Evolutionary conservation across 2,329 filamentous ascomycete species (phyloP), one percentile per base, ranked within the genome.

Genomic region (Aspergillus jensenii): DNA sequence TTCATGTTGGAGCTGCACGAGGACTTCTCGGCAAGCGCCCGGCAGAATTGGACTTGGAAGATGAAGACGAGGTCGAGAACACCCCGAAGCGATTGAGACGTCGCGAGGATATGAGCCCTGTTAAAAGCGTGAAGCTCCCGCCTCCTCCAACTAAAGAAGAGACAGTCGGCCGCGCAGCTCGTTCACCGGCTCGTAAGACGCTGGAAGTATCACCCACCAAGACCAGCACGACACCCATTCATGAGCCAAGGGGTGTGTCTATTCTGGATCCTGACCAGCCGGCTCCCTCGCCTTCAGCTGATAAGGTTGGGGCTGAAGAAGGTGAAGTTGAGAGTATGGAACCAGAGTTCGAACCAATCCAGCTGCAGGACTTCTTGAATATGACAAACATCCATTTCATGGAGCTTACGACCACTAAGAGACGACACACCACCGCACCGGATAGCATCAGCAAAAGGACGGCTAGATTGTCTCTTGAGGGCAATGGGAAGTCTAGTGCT

Each of bases 381-480:
- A 87, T 96, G 86, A 97, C 93, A 2, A 96, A 91, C 59, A 96
- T 99, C 68, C 90, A 93, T 54, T 99, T 99, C 77, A 97, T 99
- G 90, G 95, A 99, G 71, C 81, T 99, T 50, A 96, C 89, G n/a
- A 96, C 93, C 0, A 97, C 93, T 1, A 98, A 98, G 73, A 84
- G 93, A 64, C 85, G 95, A 55, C 90, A 96, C 67, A 98, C 93
- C 0, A 87, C 89, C 46, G 89, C 85, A 3, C 87, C 87, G 19
- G 78, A 82, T 44, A 76, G 66, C 59, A 70, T 66, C 44, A 72
- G 67, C 43, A 78, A 71, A 63, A 64, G 65, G 59, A 56, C 46
- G 47, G 43, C 58, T 35, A 63, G 71, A 31, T 62, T 60, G n/a
- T 70, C 69, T 39, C 64, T 63, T 6, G 69, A 70, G 41, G 61